Percentiles rank a stretch among this genome's conserved stretches.
Evolutionary conservation across 1,284 basidiomycete genomes (phyloP).

Genomic region (Ceratobasidium sp.): DNA sequence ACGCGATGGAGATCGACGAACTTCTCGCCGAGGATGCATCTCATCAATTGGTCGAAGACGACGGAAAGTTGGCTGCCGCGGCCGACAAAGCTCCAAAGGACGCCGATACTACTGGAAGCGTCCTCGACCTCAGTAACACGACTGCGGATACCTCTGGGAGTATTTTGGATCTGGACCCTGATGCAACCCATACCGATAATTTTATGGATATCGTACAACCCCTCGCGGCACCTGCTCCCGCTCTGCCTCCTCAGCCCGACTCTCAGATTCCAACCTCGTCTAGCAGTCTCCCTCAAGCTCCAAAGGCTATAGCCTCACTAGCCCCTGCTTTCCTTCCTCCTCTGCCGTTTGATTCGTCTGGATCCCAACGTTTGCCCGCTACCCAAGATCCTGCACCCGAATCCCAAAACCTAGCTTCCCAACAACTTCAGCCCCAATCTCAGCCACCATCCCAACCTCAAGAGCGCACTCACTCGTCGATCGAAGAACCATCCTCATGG

Average conservation of each 20-base stretch:
- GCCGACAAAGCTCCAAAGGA: neutral
- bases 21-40: conserved; percentile 9
- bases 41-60: neutral
- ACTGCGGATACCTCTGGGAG: conserved; percentile 15
- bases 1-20: conserved; percentile 37
- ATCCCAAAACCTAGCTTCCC: neutral
- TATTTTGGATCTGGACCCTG: neutral
- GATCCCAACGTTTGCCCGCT: neutral
- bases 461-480: conserved; percentile 30
- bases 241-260: conserved; percentile 12
- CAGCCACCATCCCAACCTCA: conserved; percentile 28
- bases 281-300: neutral
- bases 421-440: neutral
- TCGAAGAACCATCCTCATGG: conserved; percentile 36
- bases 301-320: neutral
- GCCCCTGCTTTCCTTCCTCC: neutral
- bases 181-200: neutral
- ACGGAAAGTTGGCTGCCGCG: neutral
- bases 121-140: conserved; percentile 10
- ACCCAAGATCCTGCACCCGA: neutral
- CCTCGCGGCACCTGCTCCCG: neutral
- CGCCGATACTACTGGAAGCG: neutral
- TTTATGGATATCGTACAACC: conserved; percentile 10
- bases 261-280: conserved; percentile 1
- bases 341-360: neutral